Conservation (phyloP, 768 basidiomycete genomes). For the Leccinum sublutescens region DNA sequence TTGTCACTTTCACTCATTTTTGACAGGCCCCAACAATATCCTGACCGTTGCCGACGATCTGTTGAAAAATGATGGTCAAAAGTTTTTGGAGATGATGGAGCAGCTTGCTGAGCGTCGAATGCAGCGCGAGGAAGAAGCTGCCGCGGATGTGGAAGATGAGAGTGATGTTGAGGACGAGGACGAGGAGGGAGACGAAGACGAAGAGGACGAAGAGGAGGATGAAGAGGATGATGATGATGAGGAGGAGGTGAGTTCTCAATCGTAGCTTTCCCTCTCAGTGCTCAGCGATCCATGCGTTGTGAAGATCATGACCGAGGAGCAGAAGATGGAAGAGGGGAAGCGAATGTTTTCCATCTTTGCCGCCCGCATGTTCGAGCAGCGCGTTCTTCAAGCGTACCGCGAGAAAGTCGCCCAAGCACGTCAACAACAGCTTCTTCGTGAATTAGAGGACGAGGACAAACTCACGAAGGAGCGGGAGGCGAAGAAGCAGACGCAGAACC, state of each 20-base stretch:
- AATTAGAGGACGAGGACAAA: slow-evolving; percentile 95
- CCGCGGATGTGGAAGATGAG: slow-evolving; percentile 59
- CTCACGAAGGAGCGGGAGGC: slow-evolving; percentile 81
- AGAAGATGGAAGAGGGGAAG: slow-evolving; percentile 99
- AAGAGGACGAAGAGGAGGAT: slow-evolving; percentile 66
- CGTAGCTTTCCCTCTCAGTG: slow-evolving; percentile 2
- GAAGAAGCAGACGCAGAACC: slow-evolving; percentile 89
- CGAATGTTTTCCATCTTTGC: slow-evolving; percentile 99
- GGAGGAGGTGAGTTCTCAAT: slow-evolving; percentile 40
- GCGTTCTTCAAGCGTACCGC: slow-evolving; percentile 93
- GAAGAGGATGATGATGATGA: slow-evolving; percentile 51
- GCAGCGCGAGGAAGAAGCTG: slow-evolving; percentile 79
- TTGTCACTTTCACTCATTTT: slow-evolving; percentile 21
- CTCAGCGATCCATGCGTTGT: slow-evolving; percentile 13
- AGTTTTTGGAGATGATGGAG: slow-evolving; percentile 99
- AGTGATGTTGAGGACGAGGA: slow-evolving; percentile 62
- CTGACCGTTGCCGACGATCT: slow-evolving; percentile 98
- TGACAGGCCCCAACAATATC: slow-evolving; percentile 82
- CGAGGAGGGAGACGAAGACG: slow-evolving; percentile 57
- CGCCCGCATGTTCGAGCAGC: slow-evolving; percentile 98
- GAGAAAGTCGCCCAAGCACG: slow-evolving; percentile 97
- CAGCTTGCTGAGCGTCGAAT: slow-evolving; percentile 93
- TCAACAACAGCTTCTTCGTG: slow-evolving; percentile 87
- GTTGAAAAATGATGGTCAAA: slow-evolving; percentile 96
- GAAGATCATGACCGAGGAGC: slow-evolving; percentile 86